Conservation (phyloP, 192 early-diverging fungal species). For the Coemansia sp. region DNA sequence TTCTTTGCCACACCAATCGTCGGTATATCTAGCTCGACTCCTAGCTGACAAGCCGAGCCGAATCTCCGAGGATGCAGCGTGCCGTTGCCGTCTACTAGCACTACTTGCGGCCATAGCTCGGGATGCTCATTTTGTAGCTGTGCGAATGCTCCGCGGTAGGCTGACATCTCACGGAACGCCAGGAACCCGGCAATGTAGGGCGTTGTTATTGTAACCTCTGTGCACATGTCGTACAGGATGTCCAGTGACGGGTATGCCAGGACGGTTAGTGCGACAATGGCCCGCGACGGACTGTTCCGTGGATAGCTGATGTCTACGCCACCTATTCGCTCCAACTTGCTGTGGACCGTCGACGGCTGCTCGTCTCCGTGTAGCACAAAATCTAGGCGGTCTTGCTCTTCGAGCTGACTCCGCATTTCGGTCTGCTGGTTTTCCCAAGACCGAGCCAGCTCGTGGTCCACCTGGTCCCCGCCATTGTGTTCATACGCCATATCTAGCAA, state of each 20-base stretch:
- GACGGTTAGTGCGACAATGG: slow-evolving; percentile 76
- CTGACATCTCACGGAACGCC: slow-evolving; percentile 86
- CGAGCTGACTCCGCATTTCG: slow-evolving; percentile 26
- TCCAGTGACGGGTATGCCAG: slow-evolving; percentile 68
- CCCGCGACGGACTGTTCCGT: slow-evolving; percentile 48
- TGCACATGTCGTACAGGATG: slow-evolving; percentile 67
- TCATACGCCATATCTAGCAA: neutral
- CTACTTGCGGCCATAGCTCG: slow-evolving; percentile 71
- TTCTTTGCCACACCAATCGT: slow-evolving; percentile 93
- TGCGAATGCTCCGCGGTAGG: slow-evolving; percentile 62
- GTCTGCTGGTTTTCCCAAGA: slow-evolving; percentile 22
- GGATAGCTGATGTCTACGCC: slow-evolving; percentile 80
- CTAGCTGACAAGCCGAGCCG: slow-evolving; percentile 86
- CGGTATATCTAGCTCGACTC: slow-evolving; percentile 71
- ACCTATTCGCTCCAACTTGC: slow-evolving; percentile 63
- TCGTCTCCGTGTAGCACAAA: slow-evolving; percentile 9
- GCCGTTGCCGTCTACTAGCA: slow-evolving; percentile 90
- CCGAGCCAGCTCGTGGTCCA: slow-evolving; percentile 6
- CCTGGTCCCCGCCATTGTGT: neutral
- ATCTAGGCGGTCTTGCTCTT: slow-evolving; percentile 18
- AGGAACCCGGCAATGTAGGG: slow-evolving; percentile 92
- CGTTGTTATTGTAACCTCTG: slow-evolving; percentile 61
- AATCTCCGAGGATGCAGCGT: slow-evolving; percentile 84
- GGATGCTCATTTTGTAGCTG: slow-evolving; percentile 57
- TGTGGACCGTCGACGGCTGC: neutral